phyloP scores from a whole-genome alignment of 768 basidiomycete genomes.

The Crucibulum laeve region DNA sequence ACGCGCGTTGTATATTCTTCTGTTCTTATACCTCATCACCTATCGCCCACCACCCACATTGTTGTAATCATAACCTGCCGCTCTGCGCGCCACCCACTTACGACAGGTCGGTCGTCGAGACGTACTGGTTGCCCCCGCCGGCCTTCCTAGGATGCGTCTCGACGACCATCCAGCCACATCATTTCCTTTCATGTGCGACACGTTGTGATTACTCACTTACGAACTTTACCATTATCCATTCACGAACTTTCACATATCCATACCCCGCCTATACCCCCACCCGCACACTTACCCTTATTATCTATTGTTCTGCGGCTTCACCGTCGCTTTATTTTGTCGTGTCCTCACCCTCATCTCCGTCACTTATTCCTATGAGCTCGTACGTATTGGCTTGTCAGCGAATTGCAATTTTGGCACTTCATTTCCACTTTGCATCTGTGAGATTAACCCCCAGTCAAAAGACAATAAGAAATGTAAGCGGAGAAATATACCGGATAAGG shows the following conservation, averaged over 20 bases:
- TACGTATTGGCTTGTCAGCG: slow-evolving; percentile 11
- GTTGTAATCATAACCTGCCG: slow-evolving; percentile 27
- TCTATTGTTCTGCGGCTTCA: slow-evolving; percentile 11
- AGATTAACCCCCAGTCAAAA: slow-evolving; percentile 13
- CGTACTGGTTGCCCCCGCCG: slow-evolving; percentile 28
- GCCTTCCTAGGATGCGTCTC: slow-evolving; percentile 34
- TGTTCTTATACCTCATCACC: slow-evolving; percentile 10
- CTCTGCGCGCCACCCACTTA: slow-evolving; percentile 13
- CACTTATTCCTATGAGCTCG: slow-evolving; percentile 12
- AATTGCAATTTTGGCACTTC: slow-evolving; percentile 18
- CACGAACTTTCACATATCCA: slow-evolving; percentile 7
- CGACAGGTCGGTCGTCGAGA: slow-evolving; percentile 30
- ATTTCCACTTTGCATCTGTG: slow-evolving; percentile 12
- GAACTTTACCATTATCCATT: slow-evolving; percentile 15
- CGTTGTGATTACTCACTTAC: slow-evolving; percentile 20
- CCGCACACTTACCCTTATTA: slow-evolving; percentile 20
- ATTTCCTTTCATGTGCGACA: slow-evolving; percentile 21
- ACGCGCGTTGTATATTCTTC: slow-evolving; percentile 4
- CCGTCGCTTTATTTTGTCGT: slow-evolving; percentile 12
- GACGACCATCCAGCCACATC: slow-evolving; percentile 25
- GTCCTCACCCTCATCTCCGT: slow-evolving; percentile 6
- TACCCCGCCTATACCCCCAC: slow-evolving; percentile 15
- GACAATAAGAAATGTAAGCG: slow-evolving; percentile 22
- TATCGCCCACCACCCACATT: slow-evolving; percentile 9
- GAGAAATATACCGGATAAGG: slow-evolving; percentile 15